Percentiles rank a stretch among this genome's conserved stretches.
Conservation (phyloP, 2,329 filamentous ascomycete species). For the Knoxdaviesia capensis region DNA sequence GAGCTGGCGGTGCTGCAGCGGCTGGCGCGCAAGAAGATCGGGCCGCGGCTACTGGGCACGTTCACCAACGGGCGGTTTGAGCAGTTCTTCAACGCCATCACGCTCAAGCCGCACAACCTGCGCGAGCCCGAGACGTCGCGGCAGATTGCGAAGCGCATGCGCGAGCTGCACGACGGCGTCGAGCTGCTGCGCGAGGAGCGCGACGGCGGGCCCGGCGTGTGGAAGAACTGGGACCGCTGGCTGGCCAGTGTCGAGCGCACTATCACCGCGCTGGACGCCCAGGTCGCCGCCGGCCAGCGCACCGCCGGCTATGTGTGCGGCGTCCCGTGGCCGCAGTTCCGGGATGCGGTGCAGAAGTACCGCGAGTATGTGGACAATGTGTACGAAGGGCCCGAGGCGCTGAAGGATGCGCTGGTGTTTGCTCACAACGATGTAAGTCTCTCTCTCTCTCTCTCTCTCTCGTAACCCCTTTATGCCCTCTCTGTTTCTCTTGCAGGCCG, state of each 20-base stretch:
- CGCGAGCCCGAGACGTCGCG: constrained; percentile 65
- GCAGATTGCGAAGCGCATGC: constrained; percentile 94
- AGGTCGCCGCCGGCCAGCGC: constrained; percentile 29
- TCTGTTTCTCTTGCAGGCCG: neutral
- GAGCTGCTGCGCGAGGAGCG: constrained; percentile 65
- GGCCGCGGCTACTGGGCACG: constrained; percentile 73
- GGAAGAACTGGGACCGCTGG: constrained; percentile 93
- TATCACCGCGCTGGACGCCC: constrained; percentile 33
- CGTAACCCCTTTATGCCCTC: neutral
- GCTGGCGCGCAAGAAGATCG: constrained; percentile 79
- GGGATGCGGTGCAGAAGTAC: constrained; percentile 55
- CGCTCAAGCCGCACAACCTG: constrained; percentile 58
- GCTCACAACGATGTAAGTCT: constrained; percentile 82
- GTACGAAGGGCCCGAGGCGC: constrained; percentile 44
- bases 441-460: too few species aligned
- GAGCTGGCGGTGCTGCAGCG: constrained; percentile 74
- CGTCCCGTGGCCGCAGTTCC: constrained; percentile 63
- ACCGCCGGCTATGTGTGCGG: constrained; percentile 55
- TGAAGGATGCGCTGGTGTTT: constrained; percentile 68
- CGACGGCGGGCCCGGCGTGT: constrained; percentile 61
- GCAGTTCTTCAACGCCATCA: constrained; percentile 72
- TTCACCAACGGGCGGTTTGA: constrained; percentile 94
- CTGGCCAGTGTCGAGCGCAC: constrained; percentile 43
- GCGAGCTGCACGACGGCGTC: constrained; percentile 85
- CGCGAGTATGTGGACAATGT: constrained; percentile 49